Evolutionary conservation across 768 basidiomycete genomes (phyloP), one percentile per base, ranked within the genome.

Genomic region (Auriculariales sp.): DNA sequence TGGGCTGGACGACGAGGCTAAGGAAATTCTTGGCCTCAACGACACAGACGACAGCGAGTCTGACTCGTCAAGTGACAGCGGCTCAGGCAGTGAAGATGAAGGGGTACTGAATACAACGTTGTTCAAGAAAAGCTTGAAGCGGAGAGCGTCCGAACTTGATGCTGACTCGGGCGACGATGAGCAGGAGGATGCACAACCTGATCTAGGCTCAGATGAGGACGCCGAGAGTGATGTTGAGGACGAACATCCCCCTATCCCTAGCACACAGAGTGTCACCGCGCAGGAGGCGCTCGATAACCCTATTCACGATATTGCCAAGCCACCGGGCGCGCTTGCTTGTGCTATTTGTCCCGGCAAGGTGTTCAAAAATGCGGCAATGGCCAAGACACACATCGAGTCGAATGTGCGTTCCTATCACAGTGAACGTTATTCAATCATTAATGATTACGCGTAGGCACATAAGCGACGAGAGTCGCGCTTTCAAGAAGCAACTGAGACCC

Each of bases 11-110:
- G 74, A 72, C 29, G 79, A 79, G n/a, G 67, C 70, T 67, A 82
- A 72, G 58, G 76, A 75, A 45, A 59, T 77, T 30, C 64, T 85
- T 11, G 84, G 82, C 24, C 59, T 87, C 54, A 70, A 84, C 34
- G 80, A 86, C 55, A 83, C 82, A 1, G 81, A 87, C 61, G 82
- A 82, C 28, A 81, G 83, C 44, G 83, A 84, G 64, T 61, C 72
- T 57, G 71, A 72, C 11, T 76, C 77, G 7, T 68, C 67, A 48
- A 71, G 71, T 19, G 77, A 71, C 47, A 54, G 57, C 22, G 48
- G 58, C 48, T 61, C 56, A 11, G 33, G 28, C 25, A 25, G 28
- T 11, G 46, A 47, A 5, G 46, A 47, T n/a, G n/a, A n/a, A n/a
- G n/a, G n/a, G n/a, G n/a, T n/a, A n/a, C n/a, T n/a, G n/a, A n/a